Conservation (phyloP, 352 stramenopile genomes). For the Phytophthora brassicae region DNA sequence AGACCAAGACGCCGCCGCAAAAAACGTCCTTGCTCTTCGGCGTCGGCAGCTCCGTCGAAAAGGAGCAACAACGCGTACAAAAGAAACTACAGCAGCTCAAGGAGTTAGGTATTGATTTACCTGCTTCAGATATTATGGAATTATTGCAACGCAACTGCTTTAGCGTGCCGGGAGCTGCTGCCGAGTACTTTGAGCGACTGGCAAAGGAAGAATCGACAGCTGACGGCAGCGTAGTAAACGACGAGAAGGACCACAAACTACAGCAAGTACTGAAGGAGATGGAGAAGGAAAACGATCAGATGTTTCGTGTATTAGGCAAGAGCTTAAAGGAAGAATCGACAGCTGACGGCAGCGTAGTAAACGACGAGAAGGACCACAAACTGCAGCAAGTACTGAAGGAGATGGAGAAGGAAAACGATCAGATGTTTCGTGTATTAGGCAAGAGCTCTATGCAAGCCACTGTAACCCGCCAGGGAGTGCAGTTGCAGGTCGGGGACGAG, state of each 20-base stretch:
- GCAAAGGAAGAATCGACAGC: slow-evolving; percentile 11
- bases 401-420: slow-evolving; percentile 11
- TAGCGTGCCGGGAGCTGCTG: slow-evolving; percentile 66
- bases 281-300: slow-evolving; percentile 5
- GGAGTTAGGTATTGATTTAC: slow-evolving; percentile 74
- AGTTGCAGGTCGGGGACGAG: slow-evolving; percentile 42
- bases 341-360: neutral
- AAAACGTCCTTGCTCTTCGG: slow-evolving; percentile 46
- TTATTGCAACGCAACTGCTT: slow-evolving; percentile 78
- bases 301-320: slow-evolving; percentile 49
- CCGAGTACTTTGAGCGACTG: slow-evolving; percentile 73
- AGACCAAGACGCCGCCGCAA: slow-evolving; percentile 6
- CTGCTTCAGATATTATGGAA: slow-evolving; percentile 45
- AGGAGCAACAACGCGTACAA: slow-evolving; percentile 56
- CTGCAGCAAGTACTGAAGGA: slow-evolving; percentile 40
- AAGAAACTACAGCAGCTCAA: slow-evolving; percentile 78
- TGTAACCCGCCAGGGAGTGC: slow-evolving; percentile 47
- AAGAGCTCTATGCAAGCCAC: slow-evolving; percentile 44
- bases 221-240: neutral
- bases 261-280: slow-evolving; percentile 34
- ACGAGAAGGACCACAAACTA: slow-evolving; percentile 35
- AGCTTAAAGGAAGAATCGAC: slow-evolving; percentile 10
- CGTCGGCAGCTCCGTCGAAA: slow-evolving; percentile 65
- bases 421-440: slow-evolving; percentile 46
- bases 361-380: slow-evolving; percentile 27